These are phyloP conservation scores for Claviceps humidiphila DNA, from an alignment of 2,329 filamentous ascomycete genomes.

Conservation along the genomic window DNA sequence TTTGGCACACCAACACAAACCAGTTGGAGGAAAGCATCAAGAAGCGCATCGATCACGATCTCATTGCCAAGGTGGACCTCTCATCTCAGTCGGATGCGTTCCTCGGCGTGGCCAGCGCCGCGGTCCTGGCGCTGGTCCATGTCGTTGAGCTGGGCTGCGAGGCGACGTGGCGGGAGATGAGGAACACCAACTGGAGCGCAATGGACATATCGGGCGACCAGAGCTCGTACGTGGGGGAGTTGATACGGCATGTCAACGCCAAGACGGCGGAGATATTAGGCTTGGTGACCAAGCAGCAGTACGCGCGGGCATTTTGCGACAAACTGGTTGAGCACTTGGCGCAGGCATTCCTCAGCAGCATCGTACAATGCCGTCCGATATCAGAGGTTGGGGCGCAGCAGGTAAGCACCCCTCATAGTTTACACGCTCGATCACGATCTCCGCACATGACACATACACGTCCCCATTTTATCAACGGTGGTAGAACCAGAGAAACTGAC, in stretches of 20 bases:
- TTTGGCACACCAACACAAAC: slow-evolving; percentile 86
- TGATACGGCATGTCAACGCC: slow-evolving; percentile 59
- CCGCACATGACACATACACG: neutral
- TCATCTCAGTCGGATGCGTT: slow-evolving; percentile 91
- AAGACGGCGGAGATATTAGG: slow-evolving; percentile 63
- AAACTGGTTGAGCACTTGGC: slow-evolving; percentile 85
- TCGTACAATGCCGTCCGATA: slow-evolving; percentile 80
- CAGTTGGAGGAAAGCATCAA: slow-evolving; percentile 94
- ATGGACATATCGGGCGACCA: slow-evolving; percentile 91
- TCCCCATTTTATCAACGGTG: neutral
- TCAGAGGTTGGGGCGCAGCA: slow-evolving; percentile 91
- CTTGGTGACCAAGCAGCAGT: slow-evolving; percentile 78
- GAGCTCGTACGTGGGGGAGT: slow-evolving; percentile 77
- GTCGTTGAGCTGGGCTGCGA: slow-evolving; percentile 75
- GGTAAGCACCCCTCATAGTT: slow-evolving; percentile 28
- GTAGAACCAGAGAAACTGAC: neutral
- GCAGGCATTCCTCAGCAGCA: slow-evolving; percentile 64
- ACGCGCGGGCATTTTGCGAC: slow-evolving; percentile 87
- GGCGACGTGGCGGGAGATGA: slow-evolving; percentile 90
- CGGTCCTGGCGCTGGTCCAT: slow-evolving; percentile 71
- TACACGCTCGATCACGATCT: neutral
- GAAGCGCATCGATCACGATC: slow-evolving; percentile 69
- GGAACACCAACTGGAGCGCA: slow-evolving; percentile 85
- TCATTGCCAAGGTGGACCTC: slow-evolving; percentile 66
- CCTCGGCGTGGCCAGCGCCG: slow-evolving; percentile 82